phyloP scores from a whole-genome alignment of 129 eudicot genomes.

The Escallonia rubra region DNA sequence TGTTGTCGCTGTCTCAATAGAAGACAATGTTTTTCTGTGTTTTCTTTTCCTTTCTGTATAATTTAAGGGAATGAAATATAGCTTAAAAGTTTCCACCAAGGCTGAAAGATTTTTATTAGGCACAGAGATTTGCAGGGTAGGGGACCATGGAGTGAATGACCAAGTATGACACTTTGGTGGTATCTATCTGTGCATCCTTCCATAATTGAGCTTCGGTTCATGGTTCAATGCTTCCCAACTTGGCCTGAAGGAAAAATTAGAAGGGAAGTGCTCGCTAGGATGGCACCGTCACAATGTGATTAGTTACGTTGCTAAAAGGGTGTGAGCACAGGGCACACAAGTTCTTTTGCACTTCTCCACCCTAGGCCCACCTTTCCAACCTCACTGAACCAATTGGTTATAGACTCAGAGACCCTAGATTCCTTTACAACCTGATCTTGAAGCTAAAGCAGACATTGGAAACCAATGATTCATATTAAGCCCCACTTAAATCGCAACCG shows the following conservation, averaged over 20 bases:
- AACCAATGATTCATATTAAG: constrained; percentile 15
- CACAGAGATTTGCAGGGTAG: constrained; percentile 51
- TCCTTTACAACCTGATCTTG: constrained; percentile 13
- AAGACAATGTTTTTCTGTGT: constrained; percentile 20
- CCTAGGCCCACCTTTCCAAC: neutral
- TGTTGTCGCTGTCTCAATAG: constrained; percentile 60
- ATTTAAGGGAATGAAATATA: neutral
- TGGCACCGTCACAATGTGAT: too few relatives aligned
- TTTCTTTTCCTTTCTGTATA: neutral
- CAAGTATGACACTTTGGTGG: constrained; percentile 48
- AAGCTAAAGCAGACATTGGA: constrained; percentile 10
- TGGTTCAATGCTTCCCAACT: constrained; percentile 8
- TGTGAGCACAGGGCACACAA: too few relatives aligned
- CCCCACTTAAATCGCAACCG: neutral
- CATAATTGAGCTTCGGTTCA: constrained; percentile 23
- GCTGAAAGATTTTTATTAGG: constrained; percentile 27
- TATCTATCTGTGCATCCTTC: constrained; percentile 20
- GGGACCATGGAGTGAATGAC: constrained; percentile 54
- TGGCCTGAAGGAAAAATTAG: too few relatives aligned
- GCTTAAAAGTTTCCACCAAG: constrained; percentile 3
- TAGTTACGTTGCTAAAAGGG: too few relatives aligned
- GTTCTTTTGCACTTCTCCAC: too few relatives aligned
- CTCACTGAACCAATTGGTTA: neutral
- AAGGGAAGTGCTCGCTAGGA: too few relatives aligned
- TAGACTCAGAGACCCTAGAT: neutral